phyloP scores from a whole-genome alignment of 371 early-diverging fungal species.

The Mucor sp. region DNA sequence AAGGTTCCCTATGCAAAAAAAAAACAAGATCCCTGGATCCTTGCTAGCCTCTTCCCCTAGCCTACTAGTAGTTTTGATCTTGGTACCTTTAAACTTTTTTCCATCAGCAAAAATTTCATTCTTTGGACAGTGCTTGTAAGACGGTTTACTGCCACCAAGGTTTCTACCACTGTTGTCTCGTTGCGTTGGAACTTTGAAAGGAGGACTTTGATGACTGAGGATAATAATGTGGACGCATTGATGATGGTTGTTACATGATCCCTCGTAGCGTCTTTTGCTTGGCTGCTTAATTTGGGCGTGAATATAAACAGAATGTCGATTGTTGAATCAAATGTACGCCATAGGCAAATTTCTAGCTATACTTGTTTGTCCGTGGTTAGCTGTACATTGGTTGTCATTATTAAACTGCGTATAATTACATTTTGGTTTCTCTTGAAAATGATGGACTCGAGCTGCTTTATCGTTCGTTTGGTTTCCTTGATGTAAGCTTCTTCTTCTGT shows the following conservation, averaged over 20 bases:
- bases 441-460: slow-evolving; percentile 8
- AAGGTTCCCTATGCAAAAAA: not conserved
- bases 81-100: slow-evolving; percentile 8
- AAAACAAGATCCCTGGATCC: not conserved
- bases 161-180: slow-evolving; percentile 9
- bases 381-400: not conserved
- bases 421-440: slow-evolving; percentile 11
- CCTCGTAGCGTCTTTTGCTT: not conserved
- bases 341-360: slow-evolving; percentile 20
- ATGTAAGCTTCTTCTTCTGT: not conserved
- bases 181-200: slow-evolving; percentile 4
- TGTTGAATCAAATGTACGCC: slow-evolving; percentile 21
- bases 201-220: slow-evolving; percentile 8
- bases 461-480: slow-evolving; percentile 4
- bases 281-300: slow-evolving; percentile 12
- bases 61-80: not conserved
- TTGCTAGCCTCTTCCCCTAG: not conserved
- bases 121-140: slow-evolving; percentile 6
- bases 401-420: not conserved
- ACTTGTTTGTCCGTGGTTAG: not conserved
- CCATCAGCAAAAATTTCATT: slow-evolving; percentile 6
- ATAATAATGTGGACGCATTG: slow-evolving; percentile 10
- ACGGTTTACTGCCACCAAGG: not conserved
- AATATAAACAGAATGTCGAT: slow-evolving; percentile 19
- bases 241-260: slow-evolving; percentile 15